Evolutionary conservation across 2,329 filamentous ascomycete species (phyloP), one percentile per base, ranked within the genome.

Genomic region (Nakataea oryzae): DNA sequence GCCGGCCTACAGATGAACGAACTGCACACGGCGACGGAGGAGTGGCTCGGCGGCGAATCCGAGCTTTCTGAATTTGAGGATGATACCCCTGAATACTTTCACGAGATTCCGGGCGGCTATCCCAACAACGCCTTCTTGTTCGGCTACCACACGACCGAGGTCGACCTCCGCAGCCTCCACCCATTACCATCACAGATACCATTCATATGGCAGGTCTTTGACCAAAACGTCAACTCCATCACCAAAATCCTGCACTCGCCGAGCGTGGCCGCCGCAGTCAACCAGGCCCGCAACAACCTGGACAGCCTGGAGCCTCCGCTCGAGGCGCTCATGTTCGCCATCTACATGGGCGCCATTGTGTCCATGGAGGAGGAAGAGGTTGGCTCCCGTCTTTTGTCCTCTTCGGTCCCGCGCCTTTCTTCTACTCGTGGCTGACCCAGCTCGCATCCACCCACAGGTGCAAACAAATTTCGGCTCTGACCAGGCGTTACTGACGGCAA

Each of bases 41-140:
- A 73, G 62, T 73, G 83, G 27, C 78, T 78, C 17, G 76, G 81
- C 60, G 76, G 80, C 2, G 78, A 82, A 2, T 86, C 86, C 3
- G 85, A 89, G 27, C 78, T 80, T 8, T 83, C 82, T 12, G 83
- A 82, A 56, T 74, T 81, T 30, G 86, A 88, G n/a, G 84, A 80
- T 7, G 47, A 54, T 26, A 81, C 82, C 26, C 78, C 80, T 1
- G 74, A 77, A 62, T 70, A 79, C 63, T 66, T 76, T 30, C 69
- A 73, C 27, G 72, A 74, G 24, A 68, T 71, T 5, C 57, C 71
- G 6, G 62, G 70, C 3, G 65, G 74, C 13, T 34, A 55, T n/a
- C 82, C 85, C 64, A 86, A 90, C 65, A 87, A 91, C 62, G 82
- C 83, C 28, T 93, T 90, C 70, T 78, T 92, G 29, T 82, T 92